These are phyloP conservation scores for Nepenthes mirabilis DNA, from an alignment of 148 eudicot genomes.

Conservation along the genomic window DNA sequence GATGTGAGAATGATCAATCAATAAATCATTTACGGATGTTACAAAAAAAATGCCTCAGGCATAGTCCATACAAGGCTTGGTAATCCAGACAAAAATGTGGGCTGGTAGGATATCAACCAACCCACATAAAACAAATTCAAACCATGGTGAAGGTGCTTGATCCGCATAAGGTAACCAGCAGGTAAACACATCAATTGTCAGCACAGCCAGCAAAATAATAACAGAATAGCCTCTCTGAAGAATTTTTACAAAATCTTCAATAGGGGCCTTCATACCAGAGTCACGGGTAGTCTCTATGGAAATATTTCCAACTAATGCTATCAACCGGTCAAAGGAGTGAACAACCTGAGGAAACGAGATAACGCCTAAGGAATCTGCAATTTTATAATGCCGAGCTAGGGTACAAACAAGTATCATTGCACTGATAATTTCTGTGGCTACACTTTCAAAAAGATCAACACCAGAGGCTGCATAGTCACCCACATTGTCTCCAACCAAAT, in stretches of 20 bases:
- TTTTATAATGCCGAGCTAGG: conserved; percentile 90
- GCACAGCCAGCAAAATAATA: conserved; percentile 71
- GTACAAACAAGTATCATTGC: conserved; percentile 98
- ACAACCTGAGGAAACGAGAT: conserved; percentile 96
- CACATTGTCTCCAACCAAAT: conserved; percentile 90
- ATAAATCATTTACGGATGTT: too few species aligned
- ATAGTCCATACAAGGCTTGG: conserved; percentile 86
- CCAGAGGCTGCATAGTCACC: conserved; percentile 99
- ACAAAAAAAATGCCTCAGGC: too few species aligned
- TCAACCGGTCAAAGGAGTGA: conserved; percentile 88
- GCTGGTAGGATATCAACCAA: conserved; percentile 90
- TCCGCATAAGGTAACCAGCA: conserved; percentile 97
- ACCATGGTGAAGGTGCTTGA: conserved; percentile 98
- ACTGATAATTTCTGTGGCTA: conserved; percentile 97
- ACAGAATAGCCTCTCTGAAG: conserved; percentile 94
- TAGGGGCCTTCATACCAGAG: conserved; percentile 33
- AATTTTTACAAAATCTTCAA: conserved; percentile 84
- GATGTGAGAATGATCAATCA: too few species aligned
- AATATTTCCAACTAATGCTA: conserved; percentile 86
- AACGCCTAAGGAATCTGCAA: conserved; percentile 99
- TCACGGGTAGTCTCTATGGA: conserved; percentile 78
- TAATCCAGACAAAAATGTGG: conserved; percentile 81
- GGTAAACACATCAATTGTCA: conserved; percentile 88
- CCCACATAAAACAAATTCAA: conserved; percentile 89
- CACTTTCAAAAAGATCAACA: conserved; percentile 97